These are phyloP conservation scores for Stenogyne calaminthoides DNA, from an alignment of 305 asterid genomes.

Conservation along the genomic window DNA sequence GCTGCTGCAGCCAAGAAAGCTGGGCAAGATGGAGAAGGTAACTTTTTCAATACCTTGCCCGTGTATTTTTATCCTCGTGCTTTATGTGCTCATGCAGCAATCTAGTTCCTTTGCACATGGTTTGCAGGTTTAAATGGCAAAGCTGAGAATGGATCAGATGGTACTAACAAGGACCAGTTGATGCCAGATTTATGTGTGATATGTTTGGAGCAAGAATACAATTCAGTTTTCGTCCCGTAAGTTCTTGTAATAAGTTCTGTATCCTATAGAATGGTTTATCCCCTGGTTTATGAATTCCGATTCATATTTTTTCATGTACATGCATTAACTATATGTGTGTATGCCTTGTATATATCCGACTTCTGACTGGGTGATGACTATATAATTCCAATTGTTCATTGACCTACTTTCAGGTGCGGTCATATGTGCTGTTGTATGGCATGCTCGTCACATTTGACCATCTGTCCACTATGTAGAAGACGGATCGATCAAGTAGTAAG, in stretches of 20 bases:
- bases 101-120: constrained; percentile 24
- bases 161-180: constrained; percentile 50
- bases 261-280: constrained; percentile 5
- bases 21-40: constrained; percentile 77
- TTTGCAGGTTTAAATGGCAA: constrained; percentile 54
- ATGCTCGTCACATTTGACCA: constrained; percentile 87
- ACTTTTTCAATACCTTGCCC: constrained; percentile 23
- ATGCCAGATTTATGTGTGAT: constrained; percentile 94
- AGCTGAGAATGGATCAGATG: constrained; percentile 60
- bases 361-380: neutral
- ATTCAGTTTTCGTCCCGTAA: constrained; percentile 97
- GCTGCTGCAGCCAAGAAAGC: constrained; percentile 89
- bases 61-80: neutral
- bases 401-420: constrained; percentile 80
- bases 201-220: constrained; percentile 95
- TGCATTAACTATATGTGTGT: neutral
- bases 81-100: neutral
- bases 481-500: constrained; percentile 75
- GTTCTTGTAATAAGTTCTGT: constrained; percentile 32
- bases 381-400: constrained; percentile 1
- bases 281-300: neutral
- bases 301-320: neutral
- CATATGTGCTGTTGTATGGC: constrained; percentile 97
- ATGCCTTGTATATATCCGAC: neutral
- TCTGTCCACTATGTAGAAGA: constrained; percentile 95